Base-by-base conservation (phyloP, 352 stramenopile species). In the Pythium biforme region DNA sequence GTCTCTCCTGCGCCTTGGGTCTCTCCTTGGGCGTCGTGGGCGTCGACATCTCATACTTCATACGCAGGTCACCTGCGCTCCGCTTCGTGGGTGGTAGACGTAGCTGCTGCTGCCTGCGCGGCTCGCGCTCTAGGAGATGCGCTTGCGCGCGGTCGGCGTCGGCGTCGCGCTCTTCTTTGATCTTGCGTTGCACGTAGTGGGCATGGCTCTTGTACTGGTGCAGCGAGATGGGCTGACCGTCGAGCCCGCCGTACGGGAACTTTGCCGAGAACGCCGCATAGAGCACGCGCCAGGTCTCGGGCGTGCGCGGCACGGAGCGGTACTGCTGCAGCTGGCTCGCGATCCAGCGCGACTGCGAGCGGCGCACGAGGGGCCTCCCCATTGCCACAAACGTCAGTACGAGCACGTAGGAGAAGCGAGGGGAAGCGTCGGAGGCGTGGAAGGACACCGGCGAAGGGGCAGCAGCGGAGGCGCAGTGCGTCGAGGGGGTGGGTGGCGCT, bases 321-420 rank as follows among this genome's bases (percentile, higher is more conserved):
- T 64, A 64, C 37, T 52, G 34, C 26, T 22, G 8, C 19, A 52
- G 34, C 29, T 64, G 58, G 27, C 55, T 17, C n/a, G 48, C 48
- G 58, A 64, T 64, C 58, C 58, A 64, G 20, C 46, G 33, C 58
- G 58, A 64, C 47, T 64, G 58, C 47, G 27, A 33, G 25, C 39
- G 31, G 15, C 34, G 37, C 8, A 64, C 34, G 19, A 19, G 19
- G 19, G n/a, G 20, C 9, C 11, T 22, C 1, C 12, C 31, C 29
- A n/a, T 15, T 29, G n/a, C 26, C 31, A 37, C 14, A 1, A 11
- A 37, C 31, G 31, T n/a, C n/a, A n/a, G n/a, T n/a, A n/a, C n/a
- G n/a, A n/a, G n/a, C n/a, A 10, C 8, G 31, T 37, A 12, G 31
- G 31, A 11, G 31, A 37, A 15, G 31, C 8, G 8, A 37, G 31